Base-by-base conservation (phyloP, 2,329 filamentous ascomycete genomes). In the Apiospora rasikravindrae region DNA sequence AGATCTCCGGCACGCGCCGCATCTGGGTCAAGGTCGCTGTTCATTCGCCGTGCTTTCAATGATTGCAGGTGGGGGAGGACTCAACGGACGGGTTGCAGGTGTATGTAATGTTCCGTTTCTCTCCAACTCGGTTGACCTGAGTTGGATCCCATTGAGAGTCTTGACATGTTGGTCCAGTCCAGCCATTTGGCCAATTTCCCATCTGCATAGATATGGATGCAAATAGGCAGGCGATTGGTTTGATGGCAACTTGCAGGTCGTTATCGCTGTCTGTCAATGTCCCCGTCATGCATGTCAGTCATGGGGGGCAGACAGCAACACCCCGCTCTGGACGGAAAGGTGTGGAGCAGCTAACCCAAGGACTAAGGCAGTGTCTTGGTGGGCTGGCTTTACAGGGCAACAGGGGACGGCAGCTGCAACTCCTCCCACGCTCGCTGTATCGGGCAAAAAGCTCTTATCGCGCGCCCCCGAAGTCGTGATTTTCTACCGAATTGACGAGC, bases 401-500 rank as follows among this genome's bases (percentile, higher is more conserved):
- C 44, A 57, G 53, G 29, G 51, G 26, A 24, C 26, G 33, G 53
- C 53, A 61, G 53, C 51, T 51, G n/a, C n/a, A 11, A 57, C 16
- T 11, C 6, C 53, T 33, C 53, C 53, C 53, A 26, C 24, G 1
- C 51, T 57, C 51, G 51, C 51, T 57, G 16, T 57, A 57, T 57
- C 51, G 29, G 29, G 53, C 57, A 22, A n/a, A 64, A 64, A 64
- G 57, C 57, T 64, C 57, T 64, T 64, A 40, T 64, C 57, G 57
- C 57, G 57, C 57, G 29, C 29, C 33, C 57, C 33, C 57, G 33
- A 64, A 64, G 57, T 40, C 57, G 57, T 64, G 57, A 64, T 64
- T 64, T 64, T 64, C 57, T 40, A 64, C 33, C 33, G 57, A 64
- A 64, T 40, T 64, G 57, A 64, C 57, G 57, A 64, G 57, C 57